Conservation (phyloP, 2,329 filamentous ascomycete species). For the Microcyclosporella mali region DNA sequence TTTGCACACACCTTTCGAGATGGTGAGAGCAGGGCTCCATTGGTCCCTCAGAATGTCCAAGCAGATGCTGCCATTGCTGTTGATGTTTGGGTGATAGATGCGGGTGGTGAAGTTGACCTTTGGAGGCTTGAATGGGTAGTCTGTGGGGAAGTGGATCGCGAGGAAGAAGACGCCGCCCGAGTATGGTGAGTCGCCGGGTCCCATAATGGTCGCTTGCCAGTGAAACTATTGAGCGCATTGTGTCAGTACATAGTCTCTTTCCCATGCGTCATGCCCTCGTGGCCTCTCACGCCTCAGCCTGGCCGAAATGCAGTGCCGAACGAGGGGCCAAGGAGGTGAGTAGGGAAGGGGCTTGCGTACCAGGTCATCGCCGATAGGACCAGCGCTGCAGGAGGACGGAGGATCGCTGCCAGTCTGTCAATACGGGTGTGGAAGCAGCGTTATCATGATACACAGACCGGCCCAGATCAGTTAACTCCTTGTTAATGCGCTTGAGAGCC, state of each 20-base stretch:
- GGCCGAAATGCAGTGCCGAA: background rate
- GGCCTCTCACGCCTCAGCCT: conserved; percentile 13
- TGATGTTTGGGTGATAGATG: conserved; percentile 99
- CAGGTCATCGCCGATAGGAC: conserved; percentile 93
- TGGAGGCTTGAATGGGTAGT: conserved; percentile 99
- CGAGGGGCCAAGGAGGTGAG: conserved; percentile 7
- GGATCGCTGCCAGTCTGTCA: conserved; percentile 65
- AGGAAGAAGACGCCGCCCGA: conserved; percentile 98
- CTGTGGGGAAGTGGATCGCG: conserved; percentile 97
- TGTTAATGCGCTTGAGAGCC: conserved; percentile 92
- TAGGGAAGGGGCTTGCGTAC: conserved; percentile 53
- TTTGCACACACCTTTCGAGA: conserved; percentile 73
- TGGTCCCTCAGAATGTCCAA: conserved; percentile 97
- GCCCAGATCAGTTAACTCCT: conserved; percentile 80
- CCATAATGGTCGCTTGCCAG: conserved; percentile 99
- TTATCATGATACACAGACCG: conserved; percentile 50
- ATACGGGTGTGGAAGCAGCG: conserved; percentile 16
- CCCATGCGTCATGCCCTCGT: no score
- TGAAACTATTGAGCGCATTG: conserved; percentile 64
- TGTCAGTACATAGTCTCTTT: conserved; percentile 26
- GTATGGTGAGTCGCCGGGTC: conserved; percentile 94
- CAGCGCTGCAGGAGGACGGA: conserved; percentile 96
- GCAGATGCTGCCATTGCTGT: conserved; percentile 99
- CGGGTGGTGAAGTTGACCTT: conserved; percentile 99
- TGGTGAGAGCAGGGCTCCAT: conserved; percentile 97